Base-by-base conservation (phyloP, 306 rosid species). In the Glycine tomentella region DNA sequence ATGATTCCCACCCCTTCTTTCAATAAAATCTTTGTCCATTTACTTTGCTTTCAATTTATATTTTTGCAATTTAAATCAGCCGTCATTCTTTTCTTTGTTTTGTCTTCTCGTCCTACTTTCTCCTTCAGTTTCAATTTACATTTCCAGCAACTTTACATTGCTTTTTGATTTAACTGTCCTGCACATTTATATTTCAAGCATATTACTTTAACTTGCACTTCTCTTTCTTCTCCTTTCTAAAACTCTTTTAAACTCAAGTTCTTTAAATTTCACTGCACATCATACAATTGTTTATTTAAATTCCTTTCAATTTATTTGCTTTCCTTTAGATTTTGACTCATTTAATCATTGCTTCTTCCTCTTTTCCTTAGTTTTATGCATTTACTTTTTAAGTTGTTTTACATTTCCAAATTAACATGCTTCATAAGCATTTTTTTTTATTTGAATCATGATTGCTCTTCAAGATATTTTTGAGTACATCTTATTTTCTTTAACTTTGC, bases 401-500 rank as follows among this genome's bases (percentile, higher is more conserved):
- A 56, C 62, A 15, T 15, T 56, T 58, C 34, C 10, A 58, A 20
- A 8, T 58, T 58, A 33, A 17, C 36, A 8, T 58, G 36, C 34
- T 58, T 59, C 38, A 20, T 25, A 3, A 20, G 3, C 65, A 20
- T 10, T 59, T 25, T 36, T 36, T 36, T 59, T 58, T 58, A 9
- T 20, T 59, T 25, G 6, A 25, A 59, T 59, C 40, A 20, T 25
- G 40, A 59, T 59, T 59, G 14, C 3, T 59, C 65, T 58, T 53
- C 31, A 9, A 58, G 67, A 62, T 62, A 61, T 62, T 62, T 62
- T 33, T 62, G 7, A 62, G 31, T 33, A 33, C 42, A 61, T 61
- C 8, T 11, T 62, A 62, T 33, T 62, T 64, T 64, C 69, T 13
- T 33, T 13, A 36, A 64, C 17, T 36, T 34, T 14, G 20, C 20